phyloP scores from a whole-genome alignment of 176 grass and related monocot species.

The Avena insularis region DNA sequence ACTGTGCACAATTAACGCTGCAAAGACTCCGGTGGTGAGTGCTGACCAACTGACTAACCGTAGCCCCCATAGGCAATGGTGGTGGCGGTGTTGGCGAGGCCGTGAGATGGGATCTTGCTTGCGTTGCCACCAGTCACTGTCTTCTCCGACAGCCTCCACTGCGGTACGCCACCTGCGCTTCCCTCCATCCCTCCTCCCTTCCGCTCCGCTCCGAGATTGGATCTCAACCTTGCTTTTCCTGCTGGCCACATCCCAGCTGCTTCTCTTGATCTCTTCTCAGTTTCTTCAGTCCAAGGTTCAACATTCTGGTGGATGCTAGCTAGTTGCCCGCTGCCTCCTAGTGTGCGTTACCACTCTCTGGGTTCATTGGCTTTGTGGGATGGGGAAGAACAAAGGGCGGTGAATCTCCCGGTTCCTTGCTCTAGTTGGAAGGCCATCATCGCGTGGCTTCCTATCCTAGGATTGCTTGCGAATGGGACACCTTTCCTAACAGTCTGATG shows the following conservation, averaged over 20 bases:
- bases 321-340: background rate
- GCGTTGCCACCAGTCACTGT: conserved; percentile 14
- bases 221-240: conserved; percentile 11
- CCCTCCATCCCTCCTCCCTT: background rate
- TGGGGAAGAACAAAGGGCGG: background rate
- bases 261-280: background rate
- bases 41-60: conserved; percentile 9
- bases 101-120: conserved; percentile 40
- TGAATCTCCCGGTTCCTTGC: conserved; percentile 5
- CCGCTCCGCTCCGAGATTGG: conserved; percentile 18
- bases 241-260: background rate
- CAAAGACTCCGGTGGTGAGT: background rate
- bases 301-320: background rate
- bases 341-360: background rate
- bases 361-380: conserved; percentile 20
- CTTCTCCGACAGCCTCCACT: conserved; percentile 10
- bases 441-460: background rate
- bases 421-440: background rate
- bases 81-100: background rate
- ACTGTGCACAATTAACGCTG: conserved; percentile 4
- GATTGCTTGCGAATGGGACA: background rate
- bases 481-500: conserved; percentile 16
- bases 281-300: conserved; percentile 23
- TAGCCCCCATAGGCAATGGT: background rate
- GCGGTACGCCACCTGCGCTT: conserved; percentile 34